Conservation (phyloP, 495 filamentous ascomycete genomes). For the Lasiosphaeris hirsuta region DNA sequence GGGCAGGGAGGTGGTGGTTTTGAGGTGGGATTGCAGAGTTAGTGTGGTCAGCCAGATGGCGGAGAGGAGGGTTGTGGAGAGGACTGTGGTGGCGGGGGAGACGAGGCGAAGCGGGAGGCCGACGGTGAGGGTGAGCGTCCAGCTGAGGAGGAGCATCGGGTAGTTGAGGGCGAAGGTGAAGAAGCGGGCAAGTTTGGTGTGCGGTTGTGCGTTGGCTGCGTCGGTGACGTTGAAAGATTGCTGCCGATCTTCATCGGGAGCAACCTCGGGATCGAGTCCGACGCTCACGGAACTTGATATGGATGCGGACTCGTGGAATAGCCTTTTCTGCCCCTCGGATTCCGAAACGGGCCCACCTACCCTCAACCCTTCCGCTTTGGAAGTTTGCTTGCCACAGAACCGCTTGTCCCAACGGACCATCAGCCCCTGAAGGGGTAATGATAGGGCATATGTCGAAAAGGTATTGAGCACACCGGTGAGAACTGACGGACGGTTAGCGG, state of each 20-base stretch:
- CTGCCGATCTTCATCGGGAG: too few species aligned
- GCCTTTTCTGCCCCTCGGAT: background rate
- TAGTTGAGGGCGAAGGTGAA: conserved; percentile 13
- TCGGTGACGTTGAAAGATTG: background rate
- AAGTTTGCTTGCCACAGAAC: background rate
- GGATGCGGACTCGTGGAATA: too few species aligned
- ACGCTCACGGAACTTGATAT: too few species aligned
- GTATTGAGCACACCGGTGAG: conserved; percentile 31
- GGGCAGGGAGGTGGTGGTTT: conserved; percentile 15
- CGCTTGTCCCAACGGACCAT: conserved; percentile 24
- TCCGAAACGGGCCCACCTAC: background rate
- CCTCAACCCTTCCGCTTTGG: conserved; percentile 9
- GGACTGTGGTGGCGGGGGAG: conserved; percentile 23
- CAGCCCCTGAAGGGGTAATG: conserved; percentile 23
- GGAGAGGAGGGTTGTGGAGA: conserved; percentile 36
- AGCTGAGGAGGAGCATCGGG: conserved; percentile 27
- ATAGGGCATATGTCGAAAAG: conserved; percentile 17
- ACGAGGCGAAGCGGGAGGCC: conserved; percentile 30
- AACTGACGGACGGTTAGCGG: conserved; percentile 20
- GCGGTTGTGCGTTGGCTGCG: background rate
- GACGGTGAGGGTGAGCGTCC: conserved; percentile 21
- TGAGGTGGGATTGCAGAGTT: conserved; percentile 35
- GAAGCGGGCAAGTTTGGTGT: background rate
- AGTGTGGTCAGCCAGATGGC: conserved; percentile 41
- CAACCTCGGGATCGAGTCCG: too few species aligned